phyloP scores from a whole-genome alignment of 2,329 filamentous ascomycete species.

The Huntiella decipiens region DNA sequence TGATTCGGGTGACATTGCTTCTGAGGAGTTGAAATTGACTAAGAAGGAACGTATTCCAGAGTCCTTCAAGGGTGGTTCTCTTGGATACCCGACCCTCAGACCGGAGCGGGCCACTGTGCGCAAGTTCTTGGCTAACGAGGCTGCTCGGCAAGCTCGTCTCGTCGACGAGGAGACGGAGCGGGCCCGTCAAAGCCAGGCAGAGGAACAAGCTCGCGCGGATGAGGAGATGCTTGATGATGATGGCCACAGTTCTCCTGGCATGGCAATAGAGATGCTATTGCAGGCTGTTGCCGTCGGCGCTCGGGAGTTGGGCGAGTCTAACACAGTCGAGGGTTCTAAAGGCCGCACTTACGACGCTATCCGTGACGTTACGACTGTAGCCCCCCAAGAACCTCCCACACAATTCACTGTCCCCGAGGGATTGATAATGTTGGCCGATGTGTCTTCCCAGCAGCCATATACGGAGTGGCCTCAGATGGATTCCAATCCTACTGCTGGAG shows the following conservation, averaged over 20 bases:
- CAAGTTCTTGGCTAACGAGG: slow-evolving; percentile 5
- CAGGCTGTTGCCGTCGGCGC: background rate
- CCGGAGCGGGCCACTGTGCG: slow-evolving; percentile 6
- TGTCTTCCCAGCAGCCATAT: background rate
- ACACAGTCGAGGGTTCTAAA: slow-evolving; percentile 3
- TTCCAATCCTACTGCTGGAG: too few relatives aligned
- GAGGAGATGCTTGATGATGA: background rate
- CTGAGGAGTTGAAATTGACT: slow-evolving; percentile 19
- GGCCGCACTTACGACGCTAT: slow-evolving; percentile 17
- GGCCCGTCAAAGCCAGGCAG: background rate
- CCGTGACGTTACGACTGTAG: slow-evolving; percentile 17
- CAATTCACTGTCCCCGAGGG: background rate
- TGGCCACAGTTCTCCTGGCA: background rate
- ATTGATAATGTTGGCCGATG: background rate
- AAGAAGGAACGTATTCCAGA: slow-evolving; percentile 3
- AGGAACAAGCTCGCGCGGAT: background rate
- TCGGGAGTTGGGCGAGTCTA: background rate
- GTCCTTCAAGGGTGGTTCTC: slow-evolving; percentile 8
- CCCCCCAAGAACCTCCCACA: slow-evolving; percentile 8
- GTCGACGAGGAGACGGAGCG: background rate
- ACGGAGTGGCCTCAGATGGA: too few relatives aligned
- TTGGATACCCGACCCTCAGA: slow-evolving; percentile 5
- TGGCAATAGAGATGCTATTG: too few relatives aligned
- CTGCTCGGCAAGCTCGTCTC: background rate
- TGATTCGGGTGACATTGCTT: slow-evolving; percentile 17